Base-by-base conservation (phyloP, 2,329 filamentous ascomycete species). In the Neospermospora avenae region DNA sequence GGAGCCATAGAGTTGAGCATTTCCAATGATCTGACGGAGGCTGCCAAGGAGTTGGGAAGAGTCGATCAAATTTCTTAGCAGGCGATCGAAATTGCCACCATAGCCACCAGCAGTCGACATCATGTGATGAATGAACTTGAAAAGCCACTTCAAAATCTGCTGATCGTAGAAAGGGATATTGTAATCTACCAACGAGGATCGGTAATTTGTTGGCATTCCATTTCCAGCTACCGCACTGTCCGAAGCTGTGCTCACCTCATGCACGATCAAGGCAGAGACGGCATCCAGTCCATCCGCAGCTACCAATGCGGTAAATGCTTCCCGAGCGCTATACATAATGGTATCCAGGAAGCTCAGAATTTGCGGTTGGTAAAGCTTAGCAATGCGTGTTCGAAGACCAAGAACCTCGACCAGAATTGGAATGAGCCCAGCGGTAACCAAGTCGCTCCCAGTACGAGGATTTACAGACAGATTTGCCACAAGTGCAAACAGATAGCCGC, bases 71-170 rank as follows among this genome's bases (percentile, higher is more conserved):
- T 98, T 99, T 57, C 96, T 86, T 68, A 99, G 80, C 4, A 97
- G 79, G 37, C 95, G 88, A 72, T 98, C 95, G 58, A 93, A 93
- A 60, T 93, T 95, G 60, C 89, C 90, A 58, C 90, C 82, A 63
- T 81, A 83, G 39, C 79, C 79, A 65, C 81, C 85, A 73, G 78
- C 87, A 81, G 81, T 96, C 74, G 76, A 89, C 88, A 98, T 96
- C 77, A 98, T 88, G 73, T 98, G 93, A 68, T 96, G 93, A 64
- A 96, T 89, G 71, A 98, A 96, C 74, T 96, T 97, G 74, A 99
- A 88, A 46, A 97, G 80, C 85, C 91, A 96, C 70, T 96, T 93
- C 31, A 99, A 80, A 18, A 91, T 93, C 73, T 96, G 91, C 72
- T 98, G 95, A 67, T 96, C 89, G 72, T 92, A 91, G 73, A 91